Evolutionary conservation across 768 basidiomycete genomes (phyloP), one percentile per base, ranked within the genome.

Genomic region (Podaxis sp.): DNA sequence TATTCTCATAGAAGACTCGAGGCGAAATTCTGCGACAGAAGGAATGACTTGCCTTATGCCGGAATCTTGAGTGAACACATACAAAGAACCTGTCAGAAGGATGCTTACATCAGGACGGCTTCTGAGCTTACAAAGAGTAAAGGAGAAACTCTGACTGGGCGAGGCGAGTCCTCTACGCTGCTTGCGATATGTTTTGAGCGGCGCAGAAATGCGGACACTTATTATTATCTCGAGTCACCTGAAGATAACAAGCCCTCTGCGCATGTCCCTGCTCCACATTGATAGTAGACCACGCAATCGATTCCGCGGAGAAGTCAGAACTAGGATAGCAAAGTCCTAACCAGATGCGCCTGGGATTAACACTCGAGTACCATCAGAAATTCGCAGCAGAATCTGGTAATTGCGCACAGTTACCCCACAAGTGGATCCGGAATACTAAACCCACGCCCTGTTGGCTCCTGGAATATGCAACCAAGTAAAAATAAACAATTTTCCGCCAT

Each of bases 401-500:
- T 51, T 24, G 43, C 13, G 49, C 41, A 24, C 33, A 54, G 52
- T 43, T 55, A 54, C 52, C 52, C 60, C 40, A 13, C 29, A 36
- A 11, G 33, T 15, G 60, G 60, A 52, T 53, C 59, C 29, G 52
- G 59, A 15, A 54, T 55, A 24, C 43, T 52, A 37, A 41, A 61
- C 33, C 53, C 40, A 37, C 29, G 36, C 29, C 22, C 53, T 22
- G 40, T 55, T 29, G 47, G 36, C 51, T 59, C 57, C 50, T 59
- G 37, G n/a, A 59, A 49, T 59, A 47, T 22, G 12, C 24, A 46
- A 40, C 24, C 40, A 29, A 4, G 29, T 9, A 43, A 52, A 60
- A 59, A 50, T 59, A 59, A 51, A 46, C 49, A 59, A 38, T 40
- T 51, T 41, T 60, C 59, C 59, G 59, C 53, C 24, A 33, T 60